Percentiles rank a stretch among this genome's conserved stretches.
phyloP scores from a whole-genome alignment of 2,329 filamentous ascomycete species.

The Fusarium liriodendri region DNA sequence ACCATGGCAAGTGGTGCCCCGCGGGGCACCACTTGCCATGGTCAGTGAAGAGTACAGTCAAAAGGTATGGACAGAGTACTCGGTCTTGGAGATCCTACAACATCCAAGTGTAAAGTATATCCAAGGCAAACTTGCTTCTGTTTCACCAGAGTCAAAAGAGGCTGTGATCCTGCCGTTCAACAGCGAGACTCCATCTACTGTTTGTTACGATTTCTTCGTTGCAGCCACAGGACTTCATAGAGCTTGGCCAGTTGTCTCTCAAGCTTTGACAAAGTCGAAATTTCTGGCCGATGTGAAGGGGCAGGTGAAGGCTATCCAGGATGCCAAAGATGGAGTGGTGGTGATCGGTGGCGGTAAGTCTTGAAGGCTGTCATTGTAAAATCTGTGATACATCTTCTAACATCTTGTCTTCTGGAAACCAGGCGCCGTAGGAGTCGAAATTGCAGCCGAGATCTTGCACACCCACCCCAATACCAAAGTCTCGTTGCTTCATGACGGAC shows the following conservation, averaged over 20 bases:
- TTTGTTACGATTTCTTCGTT: background rate
- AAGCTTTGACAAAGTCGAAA: background rate
- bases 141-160: background rate
- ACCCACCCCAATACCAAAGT: background rate
- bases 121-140: background rate
- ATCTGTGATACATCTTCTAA: background rate
- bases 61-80: background rate
- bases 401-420: background rate
- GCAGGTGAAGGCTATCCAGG: background rate
- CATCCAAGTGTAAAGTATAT: background rate
- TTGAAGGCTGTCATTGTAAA: background rate
- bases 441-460: background rate
- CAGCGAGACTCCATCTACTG: background rate
- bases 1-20: background rate
- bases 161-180: background rate
- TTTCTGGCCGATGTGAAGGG: background rate
- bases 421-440: background rate
- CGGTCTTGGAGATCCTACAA: background rate
- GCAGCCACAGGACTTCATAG: background rate
- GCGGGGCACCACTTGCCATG: background rate
- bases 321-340: background rate
- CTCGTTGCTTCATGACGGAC: background rate
- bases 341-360: background rate
- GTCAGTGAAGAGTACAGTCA: background rate
- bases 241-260: background rate